Base-by-base conservation (phyloP, 306 rosid species). In the Vigna trinervia region DNA sequence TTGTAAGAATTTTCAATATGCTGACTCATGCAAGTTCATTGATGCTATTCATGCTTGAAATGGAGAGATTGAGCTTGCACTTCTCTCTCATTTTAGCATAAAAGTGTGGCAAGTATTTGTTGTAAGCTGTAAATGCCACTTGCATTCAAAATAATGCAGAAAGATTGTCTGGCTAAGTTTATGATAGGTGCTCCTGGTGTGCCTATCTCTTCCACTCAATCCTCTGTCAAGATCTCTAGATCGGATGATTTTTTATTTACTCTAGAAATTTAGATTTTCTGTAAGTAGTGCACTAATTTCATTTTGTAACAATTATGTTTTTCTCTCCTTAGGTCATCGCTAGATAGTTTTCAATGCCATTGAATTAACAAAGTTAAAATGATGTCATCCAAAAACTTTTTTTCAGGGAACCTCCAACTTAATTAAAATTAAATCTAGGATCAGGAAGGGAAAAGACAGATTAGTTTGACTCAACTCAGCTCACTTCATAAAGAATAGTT, bases 141-240 rank as follows among this genome's bases (percentile, higher is more conserved):
- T 77, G 82, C 82, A 68, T 77, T 86, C 34, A 72, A 79, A 86
- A 83, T 80, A 86, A 80, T 80, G 83, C 83, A 68, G 73, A 77
- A 80, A 73, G 64, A 68, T 80, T 83, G 74, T 80, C 46, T 68
- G 70, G 77, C 60, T 14, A 76, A 69, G 76, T 71, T 79, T 48
- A 17, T 73, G 57, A 38, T 86, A 80, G 89, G 85, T 57, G 54
- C 36, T 80, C 8, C 71, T 72, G 82, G 62, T 66, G 70, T 82
- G 64, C 59, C 60, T 79, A 20, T 79, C 34, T 52, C 66, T 71
- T 71, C 60, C 64, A 71, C 54, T 22, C 47, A 64, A 45, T n/a
- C 32, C 48, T 34, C 57, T 75, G 71, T 79, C 59, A 22, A 82
- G 79, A 61, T 76, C 45, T 73, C 47, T 73, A 80, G 85, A 73